Evolutionary conservation across 2,329 filamentous ascomycete species (phyloP).

Genomic region (Chrysoporthe puriensis): DNA sequence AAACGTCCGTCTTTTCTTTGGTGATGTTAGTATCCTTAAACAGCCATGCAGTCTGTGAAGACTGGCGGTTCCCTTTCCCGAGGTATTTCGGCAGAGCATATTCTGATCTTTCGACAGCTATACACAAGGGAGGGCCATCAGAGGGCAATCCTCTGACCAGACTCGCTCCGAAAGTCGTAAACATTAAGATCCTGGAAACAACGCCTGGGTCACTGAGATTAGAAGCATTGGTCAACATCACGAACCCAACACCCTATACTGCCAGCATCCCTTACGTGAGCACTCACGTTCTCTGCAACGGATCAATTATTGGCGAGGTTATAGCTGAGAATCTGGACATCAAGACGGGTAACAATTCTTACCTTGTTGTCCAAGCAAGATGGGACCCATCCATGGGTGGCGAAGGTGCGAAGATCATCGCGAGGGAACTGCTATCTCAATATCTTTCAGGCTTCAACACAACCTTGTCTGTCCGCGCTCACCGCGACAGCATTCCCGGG

Average conservation of each 20-base stretch:
- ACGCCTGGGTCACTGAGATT: constrained; percentile 72
- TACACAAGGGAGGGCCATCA: constrained; percentile 21
- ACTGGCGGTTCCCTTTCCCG: constrained; percentile 15
- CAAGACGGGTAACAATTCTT: constrained; percentile 70
- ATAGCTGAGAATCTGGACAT: constrained; percentile 67
- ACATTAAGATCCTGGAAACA: constrained; percentile 74
- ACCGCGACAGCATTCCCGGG: constrained; percentile 72
- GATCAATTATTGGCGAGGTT: constrained; percentile 74
- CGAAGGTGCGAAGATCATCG: constrained; percentile 61
- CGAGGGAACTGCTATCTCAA: constrained; percentile 76
- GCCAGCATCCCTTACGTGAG: constrained; percentile 80
- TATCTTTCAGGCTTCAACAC: constrained; percentile 90
- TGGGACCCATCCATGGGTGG: constrained; percentile 78
- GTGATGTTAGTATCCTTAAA: constrained; percentile 44
- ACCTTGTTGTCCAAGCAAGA: constrained; percentile 66
- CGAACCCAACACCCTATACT: constrained; percentile 87
- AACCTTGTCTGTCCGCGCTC: constrained; percentile 72
- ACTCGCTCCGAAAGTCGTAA: constrained; percentile 67
- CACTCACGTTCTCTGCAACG: constrained; percentile 75
- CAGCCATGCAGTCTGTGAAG: constrained; percentile 15
- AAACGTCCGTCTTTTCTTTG: constrained; percentile 81
- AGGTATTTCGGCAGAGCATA: constrained; percentile 8
- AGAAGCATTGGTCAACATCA: constrained; percentile 76
- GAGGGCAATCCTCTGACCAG: constrained; percentile 47
- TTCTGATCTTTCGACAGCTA: constrained; percentile 16